Percentiles rank a stretch among this genome's conserved stretches.
Evolutionary conservation across 1,284 basidiomycete species (phyloP).

Genomic region (Abortiporus biennis): DNA sequence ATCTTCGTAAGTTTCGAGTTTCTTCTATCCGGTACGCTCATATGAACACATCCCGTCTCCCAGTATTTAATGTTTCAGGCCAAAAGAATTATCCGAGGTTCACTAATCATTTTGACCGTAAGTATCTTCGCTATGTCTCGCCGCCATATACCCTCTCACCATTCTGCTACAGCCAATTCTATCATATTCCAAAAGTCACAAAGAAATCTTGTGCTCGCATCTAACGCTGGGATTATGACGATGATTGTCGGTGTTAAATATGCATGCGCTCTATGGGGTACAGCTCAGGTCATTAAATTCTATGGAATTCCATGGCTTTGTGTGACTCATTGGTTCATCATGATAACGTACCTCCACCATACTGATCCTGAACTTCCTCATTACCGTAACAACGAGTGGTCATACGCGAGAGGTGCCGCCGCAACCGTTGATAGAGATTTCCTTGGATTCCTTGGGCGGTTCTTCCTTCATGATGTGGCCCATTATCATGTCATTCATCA

Average conservation of each 20-base stretch:
- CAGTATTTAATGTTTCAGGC: conserved; percentile 58
- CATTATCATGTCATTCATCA: conserved; percentile 32
- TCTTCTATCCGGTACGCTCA: background rate
- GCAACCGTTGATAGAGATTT: conserved; percentile 53
- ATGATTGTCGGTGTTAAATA: conserved; percentile 37
- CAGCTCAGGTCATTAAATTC: conserved; percentile 37
- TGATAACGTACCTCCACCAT: conserved; percentile 52
- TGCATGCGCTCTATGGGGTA: conserved; percentile 26
- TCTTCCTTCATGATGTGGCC: conserved; percentile 31
- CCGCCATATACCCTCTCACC: background rate
- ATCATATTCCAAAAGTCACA: conserved; percentile 48
- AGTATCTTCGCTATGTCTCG: conserved; percentile 15
- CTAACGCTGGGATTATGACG: conserved; percentile 43
- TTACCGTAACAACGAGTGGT: conserved; percentile 33
- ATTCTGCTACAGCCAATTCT: conserved; percentile 35
- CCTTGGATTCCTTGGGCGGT: conserved; percentile 38
- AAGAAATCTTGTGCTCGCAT: conserved; percentile 42
- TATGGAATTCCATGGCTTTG: conserved; percentile 52
- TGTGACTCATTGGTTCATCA: conserved; percentile 45
- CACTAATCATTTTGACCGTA: conserved; percentile 57
- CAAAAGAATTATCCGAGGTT: conserved; percentile 63
- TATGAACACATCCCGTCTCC: background rate
- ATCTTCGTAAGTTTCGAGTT: conserved; percentile 40
- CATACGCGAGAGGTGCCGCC: conserved; percentile 53
- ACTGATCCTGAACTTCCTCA: conserved; percentile 33